A percentile compares a stretch with the other conserved stretches of the same genome.
Conservation (phyloP, 2,329 filamentous ascomycete species). For the Aureobasidium sp. region DNA sequence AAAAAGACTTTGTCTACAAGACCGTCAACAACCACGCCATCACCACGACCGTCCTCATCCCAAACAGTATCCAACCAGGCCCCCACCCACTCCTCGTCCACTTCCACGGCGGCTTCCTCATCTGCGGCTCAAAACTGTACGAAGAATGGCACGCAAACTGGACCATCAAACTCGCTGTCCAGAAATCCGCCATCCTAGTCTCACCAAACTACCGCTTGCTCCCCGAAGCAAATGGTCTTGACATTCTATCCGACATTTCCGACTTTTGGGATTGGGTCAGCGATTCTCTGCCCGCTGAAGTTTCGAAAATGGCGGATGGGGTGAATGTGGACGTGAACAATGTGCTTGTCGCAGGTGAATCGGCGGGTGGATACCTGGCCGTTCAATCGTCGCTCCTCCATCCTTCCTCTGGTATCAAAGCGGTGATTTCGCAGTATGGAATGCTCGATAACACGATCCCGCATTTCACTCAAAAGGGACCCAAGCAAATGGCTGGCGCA, state of each 20-base stretch:
- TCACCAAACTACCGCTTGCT: slow-evolving; percentile 46
- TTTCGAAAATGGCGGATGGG: slow-evolving; percentile 18
- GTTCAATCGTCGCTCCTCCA: slow-evolving; percentile 25
- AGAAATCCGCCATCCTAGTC: slow-evolving; percentile 40
- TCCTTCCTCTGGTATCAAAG: slow-evolving; percentile 22
- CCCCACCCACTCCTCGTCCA: slow-evolving; percentile 36
- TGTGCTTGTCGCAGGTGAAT: slow-evolving; percentile 31
- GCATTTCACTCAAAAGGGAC: slow-evolving; percentile 20
- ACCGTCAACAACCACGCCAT: slow-evolving; percentile 33
- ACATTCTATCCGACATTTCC: slow-evolving; percentile 42
- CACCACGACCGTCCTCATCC: slow-evolving; percentile 34
- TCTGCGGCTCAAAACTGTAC: slow-evolving; percentile 23
- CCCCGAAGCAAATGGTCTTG: slow-evolving; percentile 41
- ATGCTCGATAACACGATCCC: slow-evolving; percentile 24
- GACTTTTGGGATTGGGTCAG: slow-evolving; percentile 45
- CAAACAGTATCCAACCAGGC: slow-evolving; percentile 30
- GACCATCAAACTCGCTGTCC: slow-evolving; percentile 35
- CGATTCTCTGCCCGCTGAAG: background rate
- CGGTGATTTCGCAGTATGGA: slow-evolving; percentile 30
- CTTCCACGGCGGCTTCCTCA: slow-evolving; percentile 40
- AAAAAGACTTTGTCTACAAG: slow-evolving; percentile 38
- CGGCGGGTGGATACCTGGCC: slow-evolving; percentile 35
- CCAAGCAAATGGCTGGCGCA: slow-evolving; percentile 12
- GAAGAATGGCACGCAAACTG: slow-evolving; percentile 19
- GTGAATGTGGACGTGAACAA: slow-evolving; percentile 24